phyloP scores from a whole-genome alignment of 495 filamentous ascomycete genomes.

The Neurospora sp. region DNA sequence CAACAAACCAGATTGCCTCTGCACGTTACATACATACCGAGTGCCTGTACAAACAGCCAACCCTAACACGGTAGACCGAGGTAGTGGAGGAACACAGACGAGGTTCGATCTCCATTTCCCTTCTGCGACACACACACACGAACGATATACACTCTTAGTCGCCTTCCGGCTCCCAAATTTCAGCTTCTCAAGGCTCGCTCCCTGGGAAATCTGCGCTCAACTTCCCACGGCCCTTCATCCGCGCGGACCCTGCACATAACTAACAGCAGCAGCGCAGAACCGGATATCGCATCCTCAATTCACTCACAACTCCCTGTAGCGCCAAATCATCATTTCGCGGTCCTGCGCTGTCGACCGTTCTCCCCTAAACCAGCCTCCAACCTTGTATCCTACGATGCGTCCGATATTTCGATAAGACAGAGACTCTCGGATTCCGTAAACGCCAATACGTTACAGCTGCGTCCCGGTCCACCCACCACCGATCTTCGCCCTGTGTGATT shows the following conservation, averaged over 20 bases:
- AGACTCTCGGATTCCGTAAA: background rate
- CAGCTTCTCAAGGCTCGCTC: background rate
- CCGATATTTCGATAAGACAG: background rate
- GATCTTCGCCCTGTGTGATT: background rate
- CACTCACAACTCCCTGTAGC: background rate
- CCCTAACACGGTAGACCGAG: background rate
- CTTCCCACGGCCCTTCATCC: background rate
- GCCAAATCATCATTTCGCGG: background rate
- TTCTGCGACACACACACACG: background rate
- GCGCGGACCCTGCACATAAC: background rate
- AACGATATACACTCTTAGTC: background rate
- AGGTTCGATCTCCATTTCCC: background rate
- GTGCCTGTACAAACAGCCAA: background rate
- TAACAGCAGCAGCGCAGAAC: background rate
- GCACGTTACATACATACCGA: background rate
- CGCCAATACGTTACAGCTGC: background rate
- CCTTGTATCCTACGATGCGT: background rate
- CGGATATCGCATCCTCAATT: background rate
- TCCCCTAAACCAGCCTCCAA: background rate
- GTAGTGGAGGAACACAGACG: background rate
- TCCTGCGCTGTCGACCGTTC: background rate
- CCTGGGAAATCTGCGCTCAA: background rate
- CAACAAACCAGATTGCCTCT: background rate
- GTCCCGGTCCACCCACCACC: conserved; percentile 1
- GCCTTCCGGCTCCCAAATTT: background rate